Evolutionary conservation across 495 filamentous ascomycete genomes (phyloP).

Genomic region (Cladorrhinum samala): DNA sequence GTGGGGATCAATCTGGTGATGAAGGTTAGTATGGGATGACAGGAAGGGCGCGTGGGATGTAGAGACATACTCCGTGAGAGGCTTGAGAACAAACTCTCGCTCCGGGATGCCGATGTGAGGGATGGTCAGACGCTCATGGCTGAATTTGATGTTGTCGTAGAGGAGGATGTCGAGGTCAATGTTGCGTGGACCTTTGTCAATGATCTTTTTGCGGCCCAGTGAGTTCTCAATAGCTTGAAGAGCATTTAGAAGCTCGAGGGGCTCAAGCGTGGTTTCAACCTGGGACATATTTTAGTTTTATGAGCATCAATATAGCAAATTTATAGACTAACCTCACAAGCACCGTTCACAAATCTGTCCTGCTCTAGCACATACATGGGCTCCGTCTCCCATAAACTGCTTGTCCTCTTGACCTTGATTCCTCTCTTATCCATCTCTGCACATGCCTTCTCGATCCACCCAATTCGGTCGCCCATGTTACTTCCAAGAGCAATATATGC

Average conservation of each 20-base stretch:
- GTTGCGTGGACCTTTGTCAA: conserved; percentile 89
- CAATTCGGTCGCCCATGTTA: conserved; percentile 82
- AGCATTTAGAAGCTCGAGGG: conserved; percentile 66
- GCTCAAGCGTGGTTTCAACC: conserved; percentile 75
- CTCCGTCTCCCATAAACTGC: conserved; percentile 85
- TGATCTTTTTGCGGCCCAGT: conserved; percentile 72
- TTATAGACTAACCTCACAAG: conserved; percentile 68
- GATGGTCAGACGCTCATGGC: conserved; percentile 66
- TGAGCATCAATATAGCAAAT: background rate
- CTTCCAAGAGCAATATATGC: conserved; percentile 88
- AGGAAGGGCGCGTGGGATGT: background rate
- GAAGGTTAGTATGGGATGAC: background rate
- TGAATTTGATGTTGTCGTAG: conserved; percentile 63
- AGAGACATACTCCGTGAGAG: conserved; percentile 72
- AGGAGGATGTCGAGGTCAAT: conserved; percentile 94
- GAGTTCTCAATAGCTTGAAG: conserved; percentile 76
- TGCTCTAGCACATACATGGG: conserved; percentile 96
- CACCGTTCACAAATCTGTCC: conserved; percentile 83
- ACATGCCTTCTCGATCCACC: conserved; percentile 77
- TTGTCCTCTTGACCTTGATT: conserved; percentile 73
- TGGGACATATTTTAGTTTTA: conserved; percentile 29
- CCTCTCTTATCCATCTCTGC: conserved; percentile 61
- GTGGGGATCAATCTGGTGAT: conserved; percentile 57
- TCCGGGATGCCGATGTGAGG: conserved; percentile 84
- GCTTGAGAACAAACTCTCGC: conserved; percentile 86